Conservation (phyloP, 768 basidiomycete species). For the Mrakia gelida region DNA sequence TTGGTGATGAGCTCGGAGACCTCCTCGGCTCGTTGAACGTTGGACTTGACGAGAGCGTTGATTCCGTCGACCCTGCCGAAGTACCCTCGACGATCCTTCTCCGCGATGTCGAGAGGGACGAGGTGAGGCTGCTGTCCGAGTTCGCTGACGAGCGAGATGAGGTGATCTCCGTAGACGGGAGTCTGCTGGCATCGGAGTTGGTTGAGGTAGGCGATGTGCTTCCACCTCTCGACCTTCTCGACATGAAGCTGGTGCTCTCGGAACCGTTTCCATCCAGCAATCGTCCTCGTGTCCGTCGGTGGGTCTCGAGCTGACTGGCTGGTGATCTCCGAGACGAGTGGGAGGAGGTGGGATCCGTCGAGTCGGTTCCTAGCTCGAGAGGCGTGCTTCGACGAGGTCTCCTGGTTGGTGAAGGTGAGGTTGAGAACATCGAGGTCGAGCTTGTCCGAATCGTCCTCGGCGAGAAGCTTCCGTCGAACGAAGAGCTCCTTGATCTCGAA, state of each 20-base stretch:
- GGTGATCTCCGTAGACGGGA: conserved; percentile 46
- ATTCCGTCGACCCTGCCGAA: conserved; percentile 49
- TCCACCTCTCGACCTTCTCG: conserved; percentile 59
- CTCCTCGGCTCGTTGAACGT: conserved; percentile 56
- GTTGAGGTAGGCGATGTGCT: conserved; percentile 70
- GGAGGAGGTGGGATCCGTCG: conserved; percentile 40
- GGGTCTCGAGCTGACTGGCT: conserved; percentile 47
- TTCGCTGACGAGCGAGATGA: conserved; percentile 41
- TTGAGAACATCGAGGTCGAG: conserved; percentile 64
- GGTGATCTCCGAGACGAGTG: conserved; percentile 21
- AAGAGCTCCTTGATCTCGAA: conserved; percentile 46
- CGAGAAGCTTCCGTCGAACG: conserved; percentile 42
- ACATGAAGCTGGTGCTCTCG: conserved; percentile 52
- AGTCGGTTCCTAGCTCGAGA: conserved; percentile 34
- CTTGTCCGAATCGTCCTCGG: conserved; percentile 34
- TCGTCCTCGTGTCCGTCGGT: conserved; percentile 67
- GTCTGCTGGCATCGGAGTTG: conserved; percentile 56
- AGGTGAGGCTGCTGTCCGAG: conserved; percentile 43
- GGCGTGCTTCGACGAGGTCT: conserved; percentile 49
- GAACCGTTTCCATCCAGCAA: conserved; percentile 64
- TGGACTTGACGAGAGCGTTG: conserved; percentile 61
- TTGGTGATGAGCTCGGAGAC: conserved; percentile 56
- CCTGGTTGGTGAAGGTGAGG: conserved; percentile 54
- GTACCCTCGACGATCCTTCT: conserved; percentile 33
- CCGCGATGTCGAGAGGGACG: conserved; percentile 50